Percentiles rank a stretch among this genome's conserved stretches.
phyloP scores from a whole-genome alignment of 805 yeast genomes.

The Candida piceae region DNA sequence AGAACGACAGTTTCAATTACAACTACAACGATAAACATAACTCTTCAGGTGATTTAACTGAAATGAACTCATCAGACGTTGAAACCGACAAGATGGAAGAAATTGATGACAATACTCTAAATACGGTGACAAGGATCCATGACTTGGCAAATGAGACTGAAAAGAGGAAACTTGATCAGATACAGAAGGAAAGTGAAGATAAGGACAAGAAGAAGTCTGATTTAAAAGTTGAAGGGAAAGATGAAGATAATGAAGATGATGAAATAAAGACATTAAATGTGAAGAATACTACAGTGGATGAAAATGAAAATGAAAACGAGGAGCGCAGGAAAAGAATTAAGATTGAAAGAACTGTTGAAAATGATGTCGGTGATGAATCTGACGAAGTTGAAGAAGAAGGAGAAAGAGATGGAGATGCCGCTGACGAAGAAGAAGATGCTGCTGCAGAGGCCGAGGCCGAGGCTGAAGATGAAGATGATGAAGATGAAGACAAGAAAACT shows the following conservation, averaged over 20 bases:
- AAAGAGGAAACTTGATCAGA: conserved; percentile 32
- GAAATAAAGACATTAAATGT: no score
- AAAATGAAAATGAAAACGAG: background rate
- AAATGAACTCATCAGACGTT: conserved; percentile 63
- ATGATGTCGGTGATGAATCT: conserved; percentile 11
- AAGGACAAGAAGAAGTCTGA: no score
- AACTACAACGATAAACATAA: conserved; percentile 2
- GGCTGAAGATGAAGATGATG: conserved; percentile 12
- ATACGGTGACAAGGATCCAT: background rate
- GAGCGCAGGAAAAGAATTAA: conserved; percentile 32
- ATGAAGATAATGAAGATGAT: background rate
- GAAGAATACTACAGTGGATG: no score
- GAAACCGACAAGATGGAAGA: conserved; percentile 84
- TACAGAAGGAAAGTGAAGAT: background rate
- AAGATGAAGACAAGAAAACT: conserved; percentile 1
- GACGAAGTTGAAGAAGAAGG: conserved; percentile 17
- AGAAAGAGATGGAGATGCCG: background rate
- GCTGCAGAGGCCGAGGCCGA: conserved; percentile 9
- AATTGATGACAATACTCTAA: conserved; percentile 36
- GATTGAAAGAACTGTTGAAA: conserved; percentile 28
- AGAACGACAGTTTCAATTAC: background rate
- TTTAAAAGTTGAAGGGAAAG: background rate
- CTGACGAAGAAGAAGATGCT: background rate
- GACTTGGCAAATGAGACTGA: conserved; percentile 34
- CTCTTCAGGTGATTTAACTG: conserved; percentile 16